Percentiles rank a stretch among this genome's conserved stretches.
These are phyloP conservation scores for Diaporthe sp. DNA, from an alignment of 2,329 filamentous ascomycete species.

Conservation along the genomic window DNA sequence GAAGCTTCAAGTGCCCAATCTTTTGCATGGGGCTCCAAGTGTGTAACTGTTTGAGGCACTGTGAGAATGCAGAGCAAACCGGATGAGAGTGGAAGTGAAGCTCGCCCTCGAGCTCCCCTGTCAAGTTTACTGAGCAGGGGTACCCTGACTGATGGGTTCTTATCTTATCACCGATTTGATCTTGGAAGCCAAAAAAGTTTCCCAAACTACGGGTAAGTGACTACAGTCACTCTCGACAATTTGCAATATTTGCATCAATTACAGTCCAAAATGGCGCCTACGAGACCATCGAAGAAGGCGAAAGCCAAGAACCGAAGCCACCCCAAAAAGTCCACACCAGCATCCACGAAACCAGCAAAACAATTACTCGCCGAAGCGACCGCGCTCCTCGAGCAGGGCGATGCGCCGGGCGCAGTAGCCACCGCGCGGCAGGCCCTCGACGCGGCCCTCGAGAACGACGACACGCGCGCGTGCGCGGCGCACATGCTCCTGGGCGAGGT, in stretches of 20 bases:
- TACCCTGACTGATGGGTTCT: neutral
- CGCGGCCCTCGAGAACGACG: conserved; percentile 58
- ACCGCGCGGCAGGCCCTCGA: conserved; percentile 58
- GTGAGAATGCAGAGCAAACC: no score
- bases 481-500: conserved; percentile 86
- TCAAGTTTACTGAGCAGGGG: neutral
- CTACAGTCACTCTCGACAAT: neutral
- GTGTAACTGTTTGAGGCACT: neutral
- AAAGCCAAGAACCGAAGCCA: conserved; percentile 38
- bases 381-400: conserved; percentile 51
- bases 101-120: neutral
- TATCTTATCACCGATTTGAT: conserved; percentile 21
- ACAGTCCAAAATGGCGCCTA: conserved; percentile 39
- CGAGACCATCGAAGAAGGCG: conserved; percentile 40
- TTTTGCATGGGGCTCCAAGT: no score
- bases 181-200: conserved; percentile 20
- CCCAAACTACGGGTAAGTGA: neutral
- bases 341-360: conserved; percentile 38
- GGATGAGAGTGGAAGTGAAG: neutral
- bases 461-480: conserved; percentile 66
- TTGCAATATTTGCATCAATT: conserved; percentile 1
- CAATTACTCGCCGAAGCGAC: conserved; percentile 49
- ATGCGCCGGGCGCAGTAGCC: conserved; percentile 45
- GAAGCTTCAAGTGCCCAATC: no score
- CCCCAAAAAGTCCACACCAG: conserved; percentile 31